Conservation (phyloP, 768 basidiomycete genomes). For the Tricholoma terreum region DNA sequence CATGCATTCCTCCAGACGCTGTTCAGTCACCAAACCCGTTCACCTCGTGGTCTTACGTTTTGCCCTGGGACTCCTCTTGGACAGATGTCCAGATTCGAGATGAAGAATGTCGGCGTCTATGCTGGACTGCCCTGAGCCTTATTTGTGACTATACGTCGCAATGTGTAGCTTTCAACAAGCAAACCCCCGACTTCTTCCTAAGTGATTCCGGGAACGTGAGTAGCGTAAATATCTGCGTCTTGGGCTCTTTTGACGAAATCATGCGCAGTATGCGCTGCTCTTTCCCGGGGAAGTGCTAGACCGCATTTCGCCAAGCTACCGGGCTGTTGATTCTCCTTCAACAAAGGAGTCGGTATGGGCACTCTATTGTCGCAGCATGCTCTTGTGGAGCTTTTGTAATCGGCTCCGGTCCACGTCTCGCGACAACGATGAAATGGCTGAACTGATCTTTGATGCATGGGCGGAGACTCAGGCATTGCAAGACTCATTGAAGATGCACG, state of each 20-base stretch:
- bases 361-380: slow-evolving; percentile 76
- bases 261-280: slow-evolving; percentile 52
- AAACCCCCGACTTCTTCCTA: slow-evolving; percentile 55
- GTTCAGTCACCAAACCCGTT: slow-evolving; percentile 34
- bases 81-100: slow-evolving; percentile 49
- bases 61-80: slow-evolving; percentile 66
- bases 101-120: slow-evolving; percentile 73
- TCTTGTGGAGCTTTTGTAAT: slow-evolving; percentile 72
- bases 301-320: slow-evolving; percentile 39
- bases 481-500: slow-evolving; percentile 63
- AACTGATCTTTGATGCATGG: slow-evolving; percentile 59
- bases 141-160: slow-evolving; percentile 67
- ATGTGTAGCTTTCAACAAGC: slow-evolving; percentile 61
- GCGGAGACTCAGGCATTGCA: slow-evolving; percentile 66
- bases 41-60: slow-evolving; percentile 45
- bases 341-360: slow-evolving; percentile 82
- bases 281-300: slow-evolving; percentile 75
- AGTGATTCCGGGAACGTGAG: slow-evolving; percentile 67
- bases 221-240: slow-evolving; percentile 10
- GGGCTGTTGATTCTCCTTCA: slow-evolving; percentile 43
- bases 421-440: slow-evolving; percentile 51
- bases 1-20: slow-evolving; percentile 42
- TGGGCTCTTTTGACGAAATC: slow-evolving; percentile 3
- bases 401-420: slow-evolving; percentile 43
- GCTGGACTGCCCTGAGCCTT: slow-evolving; percentile 71